Base-by-base conservation (phyloP, 139 green algal genomes). In the Chlorella vulgaris region DNA sequence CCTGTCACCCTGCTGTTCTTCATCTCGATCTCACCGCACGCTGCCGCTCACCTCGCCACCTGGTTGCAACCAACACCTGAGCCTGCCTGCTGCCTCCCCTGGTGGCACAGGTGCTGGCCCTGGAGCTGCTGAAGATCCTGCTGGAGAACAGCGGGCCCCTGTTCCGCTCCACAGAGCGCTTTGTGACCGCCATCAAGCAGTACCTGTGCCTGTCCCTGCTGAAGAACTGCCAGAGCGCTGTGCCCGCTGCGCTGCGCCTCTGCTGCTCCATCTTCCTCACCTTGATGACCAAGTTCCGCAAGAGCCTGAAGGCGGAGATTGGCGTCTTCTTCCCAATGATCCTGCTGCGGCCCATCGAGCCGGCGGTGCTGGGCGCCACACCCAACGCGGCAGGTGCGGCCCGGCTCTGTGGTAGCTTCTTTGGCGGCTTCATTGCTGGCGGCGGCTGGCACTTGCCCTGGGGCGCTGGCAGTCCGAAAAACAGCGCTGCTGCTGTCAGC, bases 281-380 rank as follows among this genome's bases (percentile, higher is more conserved):
- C 19, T 87, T 99, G 5, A 84, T 98, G 58, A 67, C 70, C 71
- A 89, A 90, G 39, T 99, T 98, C 81, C 86, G 97, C 24, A 66
- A 83, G 6, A 78, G 79, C 8, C 85, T 99, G 33, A 99, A 99
- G 87, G 93, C 93, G 4, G 93, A 97, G 86, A 91, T 99, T 26
- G 95, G 94, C 28, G 95, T 98, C 22, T 99, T 99, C 88, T 98
- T 97, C 85, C 96, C 97, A 76, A 98, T 99, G 92, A 94, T 99
- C 55, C 74, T 99, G 71, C 90, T 99, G 62, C 94, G 94, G 42
- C 88, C 93, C 58, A 90, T 98, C 36, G 94, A 97, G 83, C 83
- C 89, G 2, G 80, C 85, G 15, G 73, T 73, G 5, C 62, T 47
- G 26, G 60, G 62, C 0, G 51, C 65, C 53, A 65, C 62, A 42